Base-by-base conservation (phyloP, 148 eudicot species). In the Chenopodium formosanum region DNA sequence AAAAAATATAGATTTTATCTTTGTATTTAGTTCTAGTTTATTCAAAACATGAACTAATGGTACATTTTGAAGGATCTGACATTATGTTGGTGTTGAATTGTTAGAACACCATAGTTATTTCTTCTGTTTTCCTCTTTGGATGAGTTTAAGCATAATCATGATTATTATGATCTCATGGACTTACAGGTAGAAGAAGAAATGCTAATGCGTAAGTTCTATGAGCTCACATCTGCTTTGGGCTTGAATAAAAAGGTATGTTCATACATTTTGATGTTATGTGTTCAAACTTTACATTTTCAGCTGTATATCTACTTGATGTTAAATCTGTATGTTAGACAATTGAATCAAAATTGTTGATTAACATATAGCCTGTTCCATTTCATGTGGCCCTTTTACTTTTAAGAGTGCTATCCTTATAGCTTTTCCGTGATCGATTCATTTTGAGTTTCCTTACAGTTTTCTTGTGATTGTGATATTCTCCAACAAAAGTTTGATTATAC, bases 101-200 rank as follows among this genome's bases (percentile, higher is more conserved):
- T 4, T 13, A 31, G 71, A 58, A 60, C 47, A 34, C 67, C 20
- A 0, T 37, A 25, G 56, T 63, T 27, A 64, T 64, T 63, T 44
- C 52, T 48, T 44, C 47, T 65, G 40, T 76, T 58, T 22, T 31
- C 65, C 22, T 69, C 1, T 7, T 3, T 75, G 6, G 56, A 14
- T 47, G 8, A 40, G 78, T 40, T 6, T 40, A 40, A 40, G 44
- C 40, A 32, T 34, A 10, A 46, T 17, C 27, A 50, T 52, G 56
- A 69, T 73, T 48, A 81, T 37, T 48, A 44, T 69, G 31, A 77
- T 50, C 52, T 9, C 29, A 66, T 77, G 76, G 69, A 44, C 23
- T 75, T 89, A 72, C 77, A 92, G 95, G 91, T 92, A 2, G 93
- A 92, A 82, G 91, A 92, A 87, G 93, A 89, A 83, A 89, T 92